Conservation (phyloP, 768 basidiomycete genomes). For the Macrolepiota dolichaula region DNA sequence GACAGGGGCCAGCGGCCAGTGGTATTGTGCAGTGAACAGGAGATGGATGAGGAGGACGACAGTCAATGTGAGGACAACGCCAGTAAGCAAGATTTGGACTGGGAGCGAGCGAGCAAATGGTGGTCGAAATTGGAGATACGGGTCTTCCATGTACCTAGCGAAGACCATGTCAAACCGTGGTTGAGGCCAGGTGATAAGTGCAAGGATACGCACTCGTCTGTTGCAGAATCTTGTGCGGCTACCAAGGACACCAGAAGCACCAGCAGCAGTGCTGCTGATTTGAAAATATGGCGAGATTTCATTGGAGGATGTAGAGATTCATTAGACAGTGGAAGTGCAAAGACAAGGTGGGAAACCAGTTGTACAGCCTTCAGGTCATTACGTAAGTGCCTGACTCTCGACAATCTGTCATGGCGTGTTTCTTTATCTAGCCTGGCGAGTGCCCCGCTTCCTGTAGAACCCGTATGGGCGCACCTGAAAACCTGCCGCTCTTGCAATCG, state of each 20-base stretch:
- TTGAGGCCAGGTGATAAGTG: background rate
- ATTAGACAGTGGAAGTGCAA: background rate
- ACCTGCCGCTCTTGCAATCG: background rate
- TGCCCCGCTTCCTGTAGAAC: background rate
- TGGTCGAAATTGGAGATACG: conserved; percentile 77
- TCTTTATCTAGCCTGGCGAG: background rate
- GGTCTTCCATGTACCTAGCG: conserved; percentile 42
- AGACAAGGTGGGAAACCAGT: background rate
- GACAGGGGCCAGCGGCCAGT: conserved; percentile 88
- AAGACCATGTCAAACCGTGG: background rate
- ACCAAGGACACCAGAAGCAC: conserved; percentile 2
- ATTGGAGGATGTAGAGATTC: background rate
- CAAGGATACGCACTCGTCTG: background rate
- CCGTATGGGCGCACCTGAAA: background rate
- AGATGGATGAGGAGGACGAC: conserved; percentile 88
- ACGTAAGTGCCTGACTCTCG: background rate
- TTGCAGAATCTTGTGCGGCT: background rate
- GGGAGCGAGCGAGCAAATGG: conserved; percentile 85
- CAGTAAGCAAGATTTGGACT: conserved; percentile 83
- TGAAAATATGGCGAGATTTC: background rate
- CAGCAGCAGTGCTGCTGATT: background rate
- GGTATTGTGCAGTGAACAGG: conserved; percentile 92
- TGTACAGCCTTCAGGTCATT: background rate
- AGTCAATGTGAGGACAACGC: conserved; percentile 81
- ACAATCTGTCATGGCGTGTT: background rate